Conservation (phyloP, 176 grass and related monocot species). For the Themeda triandra region DNA sequence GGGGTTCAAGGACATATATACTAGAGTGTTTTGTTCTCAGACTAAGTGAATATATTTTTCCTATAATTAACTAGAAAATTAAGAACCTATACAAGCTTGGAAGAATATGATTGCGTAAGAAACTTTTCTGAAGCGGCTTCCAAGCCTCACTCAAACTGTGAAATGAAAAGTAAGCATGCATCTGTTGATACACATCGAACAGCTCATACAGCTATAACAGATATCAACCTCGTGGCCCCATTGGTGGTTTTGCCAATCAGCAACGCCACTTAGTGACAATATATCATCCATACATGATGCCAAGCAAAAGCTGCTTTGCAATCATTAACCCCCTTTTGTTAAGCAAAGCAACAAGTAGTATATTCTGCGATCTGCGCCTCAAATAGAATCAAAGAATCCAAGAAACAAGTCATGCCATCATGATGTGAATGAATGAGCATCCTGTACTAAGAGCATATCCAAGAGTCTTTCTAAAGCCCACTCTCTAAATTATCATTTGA, state of each 20-base stretch:
- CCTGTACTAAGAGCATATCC: neutral
- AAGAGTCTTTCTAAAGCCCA: no score
- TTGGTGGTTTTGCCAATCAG: neutral
- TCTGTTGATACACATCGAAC: neutral
- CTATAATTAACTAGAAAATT: neutral
- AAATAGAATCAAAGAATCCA: constrained; percentile 5
- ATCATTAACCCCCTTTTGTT: neutral
- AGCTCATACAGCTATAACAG: constrained; percentile 12
- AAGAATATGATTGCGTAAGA: neutral
- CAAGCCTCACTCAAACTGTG: neutral
- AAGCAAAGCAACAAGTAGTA: neutral
- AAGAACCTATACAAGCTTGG: neutral
- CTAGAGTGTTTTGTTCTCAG: neutral
- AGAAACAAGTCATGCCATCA: neutral
- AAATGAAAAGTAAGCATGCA: neutral
- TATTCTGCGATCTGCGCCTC: neutral
- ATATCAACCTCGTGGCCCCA: neutral
- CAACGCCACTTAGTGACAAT: neutral
- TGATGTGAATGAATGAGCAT: neutral
- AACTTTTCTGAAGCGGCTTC: neutral
- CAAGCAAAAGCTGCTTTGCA: neutral
- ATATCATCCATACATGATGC: neutral
- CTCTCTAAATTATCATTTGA: no score
- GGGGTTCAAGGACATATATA: neutral
- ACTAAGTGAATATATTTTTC: neutral